Evolutionary conservation across 176 grass and related monocot species (phyloP).

Genomic region (Carex pumila): DNA sequence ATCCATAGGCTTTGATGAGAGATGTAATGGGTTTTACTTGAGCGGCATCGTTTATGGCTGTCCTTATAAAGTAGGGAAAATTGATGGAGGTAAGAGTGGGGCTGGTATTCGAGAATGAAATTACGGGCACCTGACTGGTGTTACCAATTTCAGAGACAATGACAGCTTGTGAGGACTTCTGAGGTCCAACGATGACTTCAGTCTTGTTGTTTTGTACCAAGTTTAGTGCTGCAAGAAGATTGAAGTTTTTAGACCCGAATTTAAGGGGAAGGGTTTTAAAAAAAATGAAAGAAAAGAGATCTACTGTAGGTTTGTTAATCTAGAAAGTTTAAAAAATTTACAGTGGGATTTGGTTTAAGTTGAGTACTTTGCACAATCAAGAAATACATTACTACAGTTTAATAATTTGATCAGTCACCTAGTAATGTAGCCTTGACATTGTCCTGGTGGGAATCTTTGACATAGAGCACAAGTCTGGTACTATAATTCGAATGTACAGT

Average conservation of each 20-base stretch:
- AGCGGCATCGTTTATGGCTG: constrained; percentile 23
- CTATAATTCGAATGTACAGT: constrained; percentile 15
- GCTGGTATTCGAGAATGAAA: too few species aligned
- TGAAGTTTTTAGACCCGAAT: too few species aligned
- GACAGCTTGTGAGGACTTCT: too few species aligned
- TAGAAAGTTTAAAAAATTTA: not conserved
- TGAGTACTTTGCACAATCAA: too few species aligned
- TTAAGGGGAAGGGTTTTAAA: too few species aligned
- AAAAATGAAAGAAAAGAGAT: not conserved
- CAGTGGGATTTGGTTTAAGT: too few species aligned
- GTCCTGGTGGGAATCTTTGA: constrained; percentile 23
- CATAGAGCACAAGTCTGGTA: constrained; percentile 30
- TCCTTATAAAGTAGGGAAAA: constrained; percentile 37
- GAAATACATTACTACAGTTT: too few species aligned
- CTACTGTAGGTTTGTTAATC: not conserved
- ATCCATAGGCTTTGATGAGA: constrained; percentile 46
- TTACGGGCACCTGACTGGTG: too few species aligned
- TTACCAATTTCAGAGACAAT: too few species aligned
- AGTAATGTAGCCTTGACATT: constrained; percentile 10
- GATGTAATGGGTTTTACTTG: constrained; percentile 43
- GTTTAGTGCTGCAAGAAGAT: not conserved
- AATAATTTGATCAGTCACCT: not conserved
- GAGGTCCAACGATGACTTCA: too few species aligned
- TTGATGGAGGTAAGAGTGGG: not conserved
- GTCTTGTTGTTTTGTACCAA: too few species aligned